Percentiles rank a stretch among this genome's conserved stretches.
These are phyloP conservation scores for Stramenopiles sp. DNA, from an alignment of 352 stramenopile genomes.

Conservation along the genomic window DNA sequence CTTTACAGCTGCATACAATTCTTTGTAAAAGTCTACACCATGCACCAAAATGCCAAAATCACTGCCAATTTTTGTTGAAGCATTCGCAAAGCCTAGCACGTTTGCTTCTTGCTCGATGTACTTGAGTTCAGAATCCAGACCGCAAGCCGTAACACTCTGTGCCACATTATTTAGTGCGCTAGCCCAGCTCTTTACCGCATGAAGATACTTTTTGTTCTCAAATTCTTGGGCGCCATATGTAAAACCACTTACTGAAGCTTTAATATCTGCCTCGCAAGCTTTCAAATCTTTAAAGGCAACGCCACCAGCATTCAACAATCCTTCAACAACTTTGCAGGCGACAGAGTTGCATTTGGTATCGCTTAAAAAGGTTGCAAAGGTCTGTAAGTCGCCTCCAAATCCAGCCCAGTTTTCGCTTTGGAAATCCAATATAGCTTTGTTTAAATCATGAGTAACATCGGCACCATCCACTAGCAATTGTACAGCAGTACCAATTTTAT, in stretches of 20 bases:
- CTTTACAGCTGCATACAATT: neutral
- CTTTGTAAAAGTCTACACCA: neutral
- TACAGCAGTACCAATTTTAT: neutral
- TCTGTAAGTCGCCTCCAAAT: neutral
- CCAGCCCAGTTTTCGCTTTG: neutral
- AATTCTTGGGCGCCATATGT: neutral
- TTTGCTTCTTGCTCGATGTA: neutral
- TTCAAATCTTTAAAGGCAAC: neutral
- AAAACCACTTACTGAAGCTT: neutral
- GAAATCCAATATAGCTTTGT: neutral
- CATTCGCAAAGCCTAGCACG: neutral
- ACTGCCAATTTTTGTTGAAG: neutral
- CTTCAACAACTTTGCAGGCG: neutral
- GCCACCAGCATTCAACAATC: neutral
- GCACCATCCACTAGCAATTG: neutral
- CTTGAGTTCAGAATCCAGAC: neutral
- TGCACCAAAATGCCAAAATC: neutral
- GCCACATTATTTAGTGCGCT: neutral
- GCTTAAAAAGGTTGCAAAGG: neutral
- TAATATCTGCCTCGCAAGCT: neutral
- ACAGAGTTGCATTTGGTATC: neutral
- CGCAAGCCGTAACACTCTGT: neutral
- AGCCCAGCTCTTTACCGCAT: neutral
- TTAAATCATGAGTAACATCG: neutral
- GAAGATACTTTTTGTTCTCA: neutral